These are phyloP conservation scores for Dendrostoma leiphaemia DNA, from an alignment of 2,329 filamentous ascomycete genomes.

Conservation along the genomic window DNA sequence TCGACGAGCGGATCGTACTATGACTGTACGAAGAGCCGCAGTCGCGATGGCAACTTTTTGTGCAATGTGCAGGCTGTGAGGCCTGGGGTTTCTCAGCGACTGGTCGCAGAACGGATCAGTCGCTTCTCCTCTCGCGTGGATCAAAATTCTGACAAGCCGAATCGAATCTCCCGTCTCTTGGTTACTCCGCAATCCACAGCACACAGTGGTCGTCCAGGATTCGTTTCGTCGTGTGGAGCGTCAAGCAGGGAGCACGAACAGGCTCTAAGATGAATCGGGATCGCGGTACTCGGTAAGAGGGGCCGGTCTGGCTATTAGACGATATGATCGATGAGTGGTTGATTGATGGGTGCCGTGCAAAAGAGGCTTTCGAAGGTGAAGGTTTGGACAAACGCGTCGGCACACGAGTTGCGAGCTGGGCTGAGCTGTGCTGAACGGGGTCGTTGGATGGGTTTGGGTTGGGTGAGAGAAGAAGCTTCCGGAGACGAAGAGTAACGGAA, in stretches of 20 bases:
- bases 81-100: not conserved
- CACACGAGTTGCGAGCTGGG: too few species aligned
- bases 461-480: too few species aligned
- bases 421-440: not conserved
- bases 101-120: not conserved
- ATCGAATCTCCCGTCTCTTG: not conserved
- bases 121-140: not conserved
- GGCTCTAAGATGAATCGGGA: not conserved
- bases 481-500: too few species aligned
- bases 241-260: not conserved
- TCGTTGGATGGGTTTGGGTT: too few species aligned
- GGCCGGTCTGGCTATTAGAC: slow-evolving; percentile 6
- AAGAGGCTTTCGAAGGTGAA: too few species aligned
- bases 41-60: not conserved
- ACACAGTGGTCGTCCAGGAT: not conserved
- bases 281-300: slow-evolving; percentile 17
- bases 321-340: not conserved
- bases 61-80: not conserved
- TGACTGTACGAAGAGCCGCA: not conserved
- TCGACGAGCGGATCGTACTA: too few species aligned
- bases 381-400: too few species aligned
- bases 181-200: not conserved
- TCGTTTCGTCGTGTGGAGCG: not conserved
- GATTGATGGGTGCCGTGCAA: not conserved
- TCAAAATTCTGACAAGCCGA: not conserved